Base-by-base conservation (phyloP, 495 filamentous ascomycete genomes). In the Aspergillus affinis region DNA sequence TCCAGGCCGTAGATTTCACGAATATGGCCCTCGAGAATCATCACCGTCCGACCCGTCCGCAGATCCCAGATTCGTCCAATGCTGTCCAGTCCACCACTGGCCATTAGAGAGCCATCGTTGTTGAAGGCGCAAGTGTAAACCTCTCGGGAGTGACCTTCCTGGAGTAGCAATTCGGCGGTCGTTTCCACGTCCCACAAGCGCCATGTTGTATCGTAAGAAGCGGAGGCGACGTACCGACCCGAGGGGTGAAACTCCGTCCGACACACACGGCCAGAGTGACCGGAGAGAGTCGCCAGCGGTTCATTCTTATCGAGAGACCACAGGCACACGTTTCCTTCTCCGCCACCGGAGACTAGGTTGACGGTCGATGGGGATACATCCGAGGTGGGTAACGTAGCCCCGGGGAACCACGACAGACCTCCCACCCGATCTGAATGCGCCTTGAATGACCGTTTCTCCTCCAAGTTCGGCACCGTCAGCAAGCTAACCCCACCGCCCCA, bases 171-270 rank as follows among this genome's bases (percentile, higher is more conserved):
- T 65, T 98, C 93, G 3, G 88, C 87, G 0, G 83, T 88, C 2
- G 87, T 93, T 55, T 90, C 85, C 0, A 97, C 83, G 68, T 99
- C 95, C 95, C 95, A 99, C 57, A 99, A 74, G 23, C 94, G 85
- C 94, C 94, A 99, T 0, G 93, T 97, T 4, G 93, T 97, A 69
- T 99, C 94, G 66, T 91, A 93, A 2, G 92, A 96, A 1, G 94
- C 94, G 0, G 92, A 96, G 2, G 94, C 94, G 21, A 97, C 82
- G 66, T 93, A 97, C 57, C 82, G 81, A 18, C 94, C 93, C 4
- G 90, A 95, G 0, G 94, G 94, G 63, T 99, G 95, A 69, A 98
- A 95, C 62, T 97, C 95, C 46, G 95, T 87, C 56, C 95, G 84
- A 60, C 90, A 93, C 30, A 98, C 93, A 53, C 94, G 88, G 15